Percentiles rank a stretch among this genome's conserved stretches.
Conservation (phyloP, 805 yeast species). For the Lipomyces mesembrius region DNA sequence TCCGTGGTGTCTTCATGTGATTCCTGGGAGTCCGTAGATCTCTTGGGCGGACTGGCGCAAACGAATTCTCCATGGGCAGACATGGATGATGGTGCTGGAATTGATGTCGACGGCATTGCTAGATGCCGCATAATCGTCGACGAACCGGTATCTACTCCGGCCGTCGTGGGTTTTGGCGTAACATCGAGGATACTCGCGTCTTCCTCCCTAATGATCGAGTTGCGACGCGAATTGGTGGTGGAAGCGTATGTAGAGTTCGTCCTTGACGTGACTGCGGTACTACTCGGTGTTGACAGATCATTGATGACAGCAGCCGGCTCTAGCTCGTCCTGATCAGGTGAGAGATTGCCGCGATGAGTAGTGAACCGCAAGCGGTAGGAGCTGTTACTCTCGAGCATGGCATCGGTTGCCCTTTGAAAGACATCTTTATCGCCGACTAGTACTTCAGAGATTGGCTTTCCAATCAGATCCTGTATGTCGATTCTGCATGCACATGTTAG, state of each 20-base stretch:
- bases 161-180: conserved; percentile 10
- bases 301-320: neutral
- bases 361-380: conserved; percentile 37
- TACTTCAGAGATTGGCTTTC: conserved; percentile 38
- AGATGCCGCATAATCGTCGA: conserved; percentile 7
- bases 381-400: conserved; percentile 42
- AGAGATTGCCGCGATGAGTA: conserved; percentile 34
- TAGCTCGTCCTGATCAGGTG: conserved; percentile 23
- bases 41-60: conserved; percentile 11
- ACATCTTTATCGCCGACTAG: conserved; percentile 41
- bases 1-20: neutral
- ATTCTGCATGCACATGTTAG: conserved; percentile 9
- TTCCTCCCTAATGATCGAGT: conserved; percentile 16
- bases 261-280: conserved; percentile 20
- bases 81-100: conserved; percentile 4
- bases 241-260: conserved; percentile 13
- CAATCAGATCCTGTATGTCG: conserved; percentile 33
- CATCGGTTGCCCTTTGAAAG: conserved; percentile 44
- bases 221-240: conserved; percentile 11
- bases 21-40: neutral
- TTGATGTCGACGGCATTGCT: neutral
- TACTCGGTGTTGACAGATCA: conserved; percentile 13
- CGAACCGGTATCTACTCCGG: neutral
- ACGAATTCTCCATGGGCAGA: conserved; percentile 16
- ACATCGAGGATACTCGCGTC: neutral